Base-by-base conservation (phyloP, 352 stramenopile genomes). In the Phytophthora vignae region DNA sequence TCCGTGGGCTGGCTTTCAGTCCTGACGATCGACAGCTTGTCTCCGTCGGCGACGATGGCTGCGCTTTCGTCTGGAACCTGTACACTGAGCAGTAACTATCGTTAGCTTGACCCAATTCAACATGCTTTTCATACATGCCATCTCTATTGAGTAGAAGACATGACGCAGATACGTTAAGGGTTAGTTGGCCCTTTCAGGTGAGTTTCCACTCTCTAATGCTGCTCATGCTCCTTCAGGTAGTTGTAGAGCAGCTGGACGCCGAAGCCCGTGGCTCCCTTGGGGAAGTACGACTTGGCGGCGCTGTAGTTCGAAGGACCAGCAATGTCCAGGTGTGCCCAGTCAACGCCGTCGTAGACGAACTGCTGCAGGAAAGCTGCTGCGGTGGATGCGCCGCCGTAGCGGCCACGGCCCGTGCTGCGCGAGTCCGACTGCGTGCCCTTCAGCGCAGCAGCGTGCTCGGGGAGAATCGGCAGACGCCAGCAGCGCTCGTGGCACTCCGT, bases 51-150 rank as follows among this genome's bases (percentile, higher is more conserved):
- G 90, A 97, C 27, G 95, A 98, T 66, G 93, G 94, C 56, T 89
- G 90, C 74, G 85, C 98, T 36, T 96, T 98, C 61, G 77, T 98
- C 55, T 98, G 92, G 92, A 98, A 98, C 65, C 74, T 98, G 42
- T 98, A 96, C 76, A 87, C 79, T 12, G 72, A 82, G 22, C 60
- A 78, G 59, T 70, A 55, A 53, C 55, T 42, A 63, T 25, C 29
- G 9, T 33, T 29, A 54, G 25, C 40, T 22, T 29, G 31, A 33
- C 38, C 48, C 44, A 57, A 57, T 46, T 60, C 19, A 64, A 76
- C 58, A 73, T 33, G 21, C 54, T 48, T 63, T 66, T 62, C 38
- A 62, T 60, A 64, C 71, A 71, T 69, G 67, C 53, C 60, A 73
- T 69, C 49, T 73, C 61, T 70, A 71, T 71, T 61, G 67, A 60